Base-by-base conservation (phyloP, 177 flowering plant genomes). In the Vitis hybrid region DNA sequence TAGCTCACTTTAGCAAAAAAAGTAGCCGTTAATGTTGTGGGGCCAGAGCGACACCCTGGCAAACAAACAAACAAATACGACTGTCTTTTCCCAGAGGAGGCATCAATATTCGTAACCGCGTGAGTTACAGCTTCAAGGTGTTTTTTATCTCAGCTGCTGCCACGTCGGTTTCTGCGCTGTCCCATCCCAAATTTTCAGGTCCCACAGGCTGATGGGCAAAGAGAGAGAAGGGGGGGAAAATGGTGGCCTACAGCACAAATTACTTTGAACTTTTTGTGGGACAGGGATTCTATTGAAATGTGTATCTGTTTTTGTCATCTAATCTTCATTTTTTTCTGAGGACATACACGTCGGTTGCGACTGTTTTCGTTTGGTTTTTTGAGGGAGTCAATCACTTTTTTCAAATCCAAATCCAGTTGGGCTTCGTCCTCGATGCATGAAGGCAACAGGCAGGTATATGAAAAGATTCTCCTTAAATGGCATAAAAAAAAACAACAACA, bases 1-100 rank as follows among this genome's bases (percentile, higher is more conserved):
- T 14, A 6, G 60, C 10, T 21, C 11, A 27, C 62, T 11, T 9
- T 21, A 6, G 11, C 6, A 3, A 52, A 50, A 50, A 56, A 66
- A 12, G 65, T 75, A 71, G 78, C 78, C 78, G 74, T 75, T 75
- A 70, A 46, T 48, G 60, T 32, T 15, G 64, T 67, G 69, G 72
- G 57, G 49, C 56, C 70, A 60, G 58, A n/a, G 1, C 11, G 48
- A 60, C 73, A 70, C 65, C 59, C 77, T 58, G 73, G 76, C 68
- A n/a, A 62, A 61, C 2, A 14, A 67, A 68, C 27, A 63, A 13
- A 24, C 10, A 3, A 18, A 60, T 54, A 19, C 12, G n/a, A 52
- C 11, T 48, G 46, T 27, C 8, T 51, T 11, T 10, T 50, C 18
- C 21, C 16, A 54, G 15, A 21, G 48, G 52, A 24, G 8, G 67